These are phyloP conservation scores for Trametes maxima DNA, from an alignment of 768 basidiomycete species.

Conservation along the genomic window DNA sequence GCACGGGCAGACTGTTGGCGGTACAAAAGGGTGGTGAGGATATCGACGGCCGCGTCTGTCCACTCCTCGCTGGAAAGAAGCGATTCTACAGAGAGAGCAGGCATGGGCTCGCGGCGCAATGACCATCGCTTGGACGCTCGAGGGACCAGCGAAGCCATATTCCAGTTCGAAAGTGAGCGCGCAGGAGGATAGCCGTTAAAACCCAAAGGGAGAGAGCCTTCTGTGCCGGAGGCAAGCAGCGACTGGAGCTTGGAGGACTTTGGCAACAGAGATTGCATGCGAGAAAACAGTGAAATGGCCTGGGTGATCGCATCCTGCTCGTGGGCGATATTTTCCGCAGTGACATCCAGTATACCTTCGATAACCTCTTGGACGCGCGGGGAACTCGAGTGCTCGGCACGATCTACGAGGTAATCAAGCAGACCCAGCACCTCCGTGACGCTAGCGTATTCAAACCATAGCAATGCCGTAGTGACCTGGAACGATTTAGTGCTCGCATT, in stretches of 20 bases:
- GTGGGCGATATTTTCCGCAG: not conserved
- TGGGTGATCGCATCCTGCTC: constrained; percentile 24
- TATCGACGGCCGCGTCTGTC: constrained; percentile 24
- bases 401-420: constrained; percentile 42
- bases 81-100: not conserved
- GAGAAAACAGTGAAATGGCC: constrained; percentile 31
- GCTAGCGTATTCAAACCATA: constrained; percentile 63
- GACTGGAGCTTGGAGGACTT: constrained; percentile 47
- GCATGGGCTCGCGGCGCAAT: not conserved
- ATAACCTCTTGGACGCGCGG: constrained; percentile 31
- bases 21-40: constrained; percentile 27
- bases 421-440: constrained; percentile 44
- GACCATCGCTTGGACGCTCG: constrained; percentile 17
- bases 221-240: constrained; percentile 47
- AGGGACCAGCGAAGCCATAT: not conserved
- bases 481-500: too few relatives aligned
- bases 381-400: constrained; percentile 14
- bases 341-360: constrained; percentile 37
- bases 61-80: constrained; percentile 4
- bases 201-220: constrained; percentile 37
- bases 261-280: constrained; percentile 32
- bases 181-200: constrained; percentile 30
- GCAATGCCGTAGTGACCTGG: constrained; percentile 22
- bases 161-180: constrained; percentile 8
- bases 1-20: constrained; percentile 4